Conservation (phyloP, 148 eudicot species). For the Cornus controversa region DNA sequence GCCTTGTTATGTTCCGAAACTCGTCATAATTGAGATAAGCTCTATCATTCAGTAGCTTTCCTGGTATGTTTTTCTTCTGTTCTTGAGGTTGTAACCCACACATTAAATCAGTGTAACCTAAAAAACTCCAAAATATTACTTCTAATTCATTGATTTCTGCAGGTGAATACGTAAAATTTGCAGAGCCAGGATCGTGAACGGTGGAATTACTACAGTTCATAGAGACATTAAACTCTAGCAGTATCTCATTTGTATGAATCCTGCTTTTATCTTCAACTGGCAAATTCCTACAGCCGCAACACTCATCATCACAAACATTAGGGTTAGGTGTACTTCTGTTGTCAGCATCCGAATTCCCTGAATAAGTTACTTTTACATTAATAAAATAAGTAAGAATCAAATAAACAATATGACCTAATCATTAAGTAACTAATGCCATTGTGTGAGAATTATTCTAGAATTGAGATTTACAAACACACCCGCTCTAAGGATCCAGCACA, state of each 20-base stretch:
- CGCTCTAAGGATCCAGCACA: neutral
- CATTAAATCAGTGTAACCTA: constrained; percentile 47
- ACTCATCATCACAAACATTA: constrained; percentile 26
- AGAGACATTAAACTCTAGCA: constrained; percentile 46
- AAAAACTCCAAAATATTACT: constrained; percentile 37
- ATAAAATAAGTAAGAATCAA: neutral
- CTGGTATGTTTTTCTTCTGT: constrained; percentile 26
- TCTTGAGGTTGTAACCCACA: constrained; percentile 39
- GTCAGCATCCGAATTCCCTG: constrained; percentile 42
- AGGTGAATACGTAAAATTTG: constrained; percentile 28
- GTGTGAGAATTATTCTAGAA: neutral
- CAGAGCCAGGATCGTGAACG: constrained; percentile 18
- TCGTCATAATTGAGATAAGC: constrained; percentile 53
- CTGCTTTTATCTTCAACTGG: constrained; percentile 20
- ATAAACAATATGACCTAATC: neutral
- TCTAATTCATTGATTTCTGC: constrained; percentile 39
- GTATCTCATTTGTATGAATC: constrained; percentile 26
- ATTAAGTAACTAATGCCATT: neutral
- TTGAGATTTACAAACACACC: neutral
- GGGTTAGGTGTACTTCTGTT: constrained; percentile 24
- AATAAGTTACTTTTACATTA: neutral
- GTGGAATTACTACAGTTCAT: constrained; percentile 28
- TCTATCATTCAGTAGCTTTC: constrained; percentile 37
- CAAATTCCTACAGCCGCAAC: constrained; percentile 20
- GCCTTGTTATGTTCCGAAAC: constrained; percentile 39